Percentiles rank a stretch among this genome's conserved stretches.
These are phyloP conservation scores for Dipodascus geniculatus DNA, from an alignment of 805 yeast species.

Conservation along the genomic window DNA sequence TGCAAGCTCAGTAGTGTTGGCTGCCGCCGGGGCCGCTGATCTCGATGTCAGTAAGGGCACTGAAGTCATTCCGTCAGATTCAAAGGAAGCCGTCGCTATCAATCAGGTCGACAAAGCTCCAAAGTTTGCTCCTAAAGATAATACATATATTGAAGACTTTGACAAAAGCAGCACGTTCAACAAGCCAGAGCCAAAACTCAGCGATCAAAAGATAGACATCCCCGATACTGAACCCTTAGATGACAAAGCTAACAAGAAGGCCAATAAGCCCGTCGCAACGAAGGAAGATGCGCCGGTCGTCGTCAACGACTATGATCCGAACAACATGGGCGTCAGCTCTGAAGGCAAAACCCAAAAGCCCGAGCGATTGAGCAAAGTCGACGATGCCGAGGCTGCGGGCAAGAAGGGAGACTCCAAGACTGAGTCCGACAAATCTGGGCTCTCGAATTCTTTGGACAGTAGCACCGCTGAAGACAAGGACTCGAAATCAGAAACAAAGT, in stretches of 20 bases:
- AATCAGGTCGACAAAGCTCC: conserved; percentile 21
- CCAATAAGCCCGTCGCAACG: conserved; percentile 9
- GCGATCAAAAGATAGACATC: conserved; percentile 13
- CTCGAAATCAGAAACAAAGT: not conserved
- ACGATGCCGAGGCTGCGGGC: conserved; percentile 7
- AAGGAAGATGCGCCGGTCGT: conserved; percentile 22
- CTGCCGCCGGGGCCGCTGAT: conserved; percentile 11
- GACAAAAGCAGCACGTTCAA: conserved; percentile 20
- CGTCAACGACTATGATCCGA: conserved; percentile 27
- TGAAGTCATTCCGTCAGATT: conserved; percentile 18
- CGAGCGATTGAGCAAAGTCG: conserved; percentile 8
- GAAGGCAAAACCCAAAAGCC: conserved; percentile 15
- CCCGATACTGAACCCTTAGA: conserved; percentile 14
- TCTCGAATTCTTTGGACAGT: not conserved
- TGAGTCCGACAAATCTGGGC: not conserved
- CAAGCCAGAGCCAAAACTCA: conserved; percentile 18
- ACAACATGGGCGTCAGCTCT: conserved; percentile 22
- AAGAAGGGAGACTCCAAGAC: not conserved
- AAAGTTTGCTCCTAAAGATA: conserved; percentile 26
- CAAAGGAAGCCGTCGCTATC: conserved; percentile 16
- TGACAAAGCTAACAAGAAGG: conserved; percentile 9
- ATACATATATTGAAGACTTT: conserved; percentile 16
- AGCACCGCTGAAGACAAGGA: not conserved
- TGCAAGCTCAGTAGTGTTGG: conserved; percentile 3
- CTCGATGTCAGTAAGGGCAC: conserved; percentile 17